Base-by-base conservation (phyloP, 768 basidiomycete genomes). In the Mycena filopes region DNA sequence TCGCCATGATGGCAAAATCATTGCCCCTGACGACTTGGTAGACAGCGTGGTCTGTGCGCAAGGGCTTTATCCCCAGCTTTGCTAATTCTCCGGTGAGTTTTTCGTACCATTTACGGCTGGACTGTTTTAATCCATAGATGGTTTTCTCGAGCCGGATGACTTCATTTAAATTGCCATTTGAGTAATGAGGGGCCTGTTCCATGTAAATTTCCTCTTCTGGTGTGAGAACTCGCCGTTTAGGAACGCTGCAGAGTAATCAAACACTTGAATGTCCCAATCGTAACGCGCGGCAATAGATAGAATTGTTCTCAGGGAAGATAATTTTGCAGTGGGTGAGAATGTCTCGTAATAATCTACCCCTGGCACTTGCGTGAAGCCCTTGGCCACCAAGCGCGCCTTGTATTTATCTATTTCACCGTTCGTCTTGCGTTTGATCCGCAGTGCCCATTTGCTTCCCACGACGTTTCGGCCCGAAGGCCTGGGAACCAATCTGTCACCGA, bases 351-450 rank as follows among this genome's bases (percentile, higher is more conserved):
- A 79, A 36, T 79, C 76, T 8, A 73, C 58, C 5, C 79, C 77
- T 45, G 48, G 55, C 4, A 64, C 55, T 20, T 64, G 63, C 2
- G 55, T 50, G 33, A 64, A 64, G 18, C 2, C 25, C 21, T 28
- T 29, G 12, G 53, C 54, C 18, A 63, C 43, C n/a, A 63, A 42
- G 10, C 50, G 49, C 2, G 72, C 77, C 65, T 81, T 80, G 71
- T 75, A 74, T 3, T 71, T 61, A 10, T 65, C 55, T 36, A 82
- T 73, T 0, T 60, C 63, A 21, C 79, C 81, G 33, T 75, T 47
- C 9, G 69, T 63, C 54, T 82, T 73, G 40, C 71, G 69, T 68
- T 83, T 84, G 55, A 76, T 68, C 23, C 68, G 67, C 45, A 73
- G 72, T 1, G 74, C 76, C 76, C 75, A 77, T 45, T 63, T 60